Evolutionary conservation across 305 asterid genomes (phyloP).

Genomic region (Fraxinus floribunda): DNA sequence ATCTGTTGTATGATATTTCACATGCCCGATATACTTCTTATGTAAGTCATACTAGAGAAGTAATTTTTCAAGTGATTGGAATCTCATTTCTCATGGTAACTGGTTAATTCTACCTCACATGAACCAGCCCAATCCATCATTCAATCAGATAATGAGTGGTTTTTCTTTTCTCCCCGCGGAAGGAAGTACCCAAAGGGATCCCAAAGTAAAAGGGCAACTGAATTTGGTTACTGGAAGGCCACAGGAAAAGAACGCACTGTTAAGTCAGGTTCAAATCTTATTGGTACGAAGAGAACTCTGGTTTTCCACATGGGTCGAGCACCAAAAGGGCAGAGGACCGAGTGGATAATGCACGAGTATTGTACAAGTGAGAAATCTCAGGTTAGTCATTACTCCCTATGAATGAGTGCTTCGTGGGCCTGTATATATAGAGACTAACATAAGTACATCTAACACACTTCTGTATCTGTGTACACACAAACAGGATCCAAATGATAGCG

Average conservation of each 20-base stretch:
- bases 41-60: background rate
- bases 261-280: slow-evolving; percentile 57
- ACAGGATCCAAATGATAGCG: background rate
- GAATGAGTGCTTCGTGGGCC: background rate
- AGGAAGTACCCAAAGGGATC: slow-evolving; percentile 87
- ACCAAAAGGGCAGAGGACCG: slow-evolving; percentile 80
- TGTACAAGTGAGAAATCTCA: slow-evolving; percentile 52
- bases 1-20: background rate
- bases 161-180: slow-evolving; percentile 81
- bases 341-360: slow-evolving; percentile 94
- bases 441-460: background rate
- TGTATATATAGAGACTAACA: background rate
- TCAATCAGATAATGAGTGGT: slow-evolving; percentile 81
- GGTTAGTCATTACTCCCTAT: slow-evolving; percentile 32
- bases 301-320: slow-evolving; percentile 91
- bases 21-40: background rate
- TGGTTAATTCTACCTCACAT: slow-evolving; percentile 21
- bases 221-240: slow-evolving; percentile 87
- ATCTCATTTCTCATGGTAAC: slow-evolving; percentile 1
- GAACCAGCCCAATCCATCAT: slow-evolving; percentile 58
- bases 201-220: slow-evolving; percentile 85
- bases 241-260: slow-evolving; percentile 80
- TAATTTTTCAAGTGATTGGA: background rate
- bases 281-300: slow-evolving; percentile 85
- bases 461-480: background rate